Evolutionary conservation across 1,139 yeast species (phyloP), one percentile per base, ranked within the genome.

Genomic region (Candida freyschussii): DNA sequence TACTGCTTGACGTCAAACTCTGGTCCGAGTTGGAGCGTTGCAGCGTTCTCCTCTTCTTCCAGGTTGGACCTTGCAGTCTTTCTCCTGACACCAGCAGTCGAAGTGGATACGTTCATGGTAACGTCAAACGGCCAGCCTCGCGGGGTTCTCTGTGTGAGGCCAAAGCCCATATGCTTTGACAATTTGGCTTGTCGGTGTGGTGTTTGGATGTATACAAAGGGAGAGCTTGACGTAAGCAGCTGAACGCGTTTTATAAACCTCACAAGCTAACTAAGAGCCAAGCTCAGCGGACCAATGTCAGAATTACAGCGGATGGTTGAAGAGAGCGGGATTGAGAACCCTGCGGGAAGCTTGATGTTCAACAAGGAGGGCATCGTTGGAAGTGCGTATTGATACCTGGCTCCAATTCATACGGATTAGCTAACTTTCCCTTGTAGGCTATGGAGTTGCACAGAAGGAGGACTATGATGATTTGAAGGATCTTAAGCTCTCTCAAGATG

Each of bases 31-130:
- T 83, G 83, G 48, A 91, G 68, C 33, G 75, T 72, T 1, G 96
- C 78, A 1, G 96, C 91, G 53, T 91, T 93, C 55, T 91, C 97
- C 52, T 89, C 96, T 44, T 72, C 78, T 33, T 82, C 89, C 27
- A 81, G 80, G 36, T 72, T 69, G 38, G 76, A 78, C 37, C 76
- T 74, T 44, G 76, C 72, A 46, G 84, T 78, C 55, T 87, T 71
- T 57, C 87, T 73, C 57, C 87, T 75, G 32, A 83, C 86, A 24
- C 89, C 91, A 34, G 86, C 73, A 9, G 96, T 84, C 40, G 95
- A 83, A 29, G 95, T 85, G 35, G 95, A 83, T 33, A 86, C 79
- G 60, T 86, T 87, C 96, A 87, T 86, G n/a, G n/a, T n/a, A n/a
- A n/a, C n/a, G n/a, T n/a, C n/a, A n/a, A n/a, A n/a, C n/a, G n/a